Evolutionary conservation across 73 alveolate species (phyloP), one percentile per base, ranked within the genome.

Genomic region (Urostyla sp.): DNA sequence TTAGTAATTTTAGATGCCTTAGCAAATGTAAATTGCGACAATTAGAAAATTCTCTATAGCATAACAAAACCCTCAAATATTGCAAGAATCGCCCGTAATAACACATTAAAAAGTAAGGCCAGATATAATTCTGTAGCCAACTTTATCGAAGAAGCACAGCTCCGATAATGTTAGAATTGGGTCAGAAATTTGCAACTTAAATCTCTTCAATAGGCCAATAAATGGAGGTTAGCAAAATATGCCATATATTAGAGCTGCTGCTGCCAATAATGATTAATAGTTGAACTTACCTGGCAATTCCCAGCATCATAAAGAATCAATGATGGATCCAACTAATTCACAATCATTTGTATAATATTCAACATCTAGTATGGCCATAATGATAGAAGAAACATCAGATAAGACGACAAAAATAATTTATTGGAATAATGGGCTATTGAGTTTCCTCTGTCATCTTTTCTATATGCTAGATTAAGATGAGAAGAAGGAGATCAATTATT

Each of bases 341-440:
- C 28, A 15, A 40, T n/a, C n/a, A n/a, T n/a, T n/a, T n/a, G n/a
- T n/a, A n/a, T n/a, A n/a, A n/a, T n/a, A n/a, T n/a, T n/a, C n/a
- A n/a, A n/a, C n/a, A n/a, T n/a, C n/a, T n/a, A n/a, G n/a, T n/a
- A n/a, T n/a, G n/a, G n/a, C n/a, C n/a, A n/a, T n/a, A 24, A 63
- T 57, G 44, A 63, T 63, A 10, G 50, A 37, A 24, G 1, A 28
- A 5, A 43, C 61, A 30, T 27, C 27, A 8, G 44, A 40, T 13
- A 34, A 32, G 16, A 63, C 44, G 44, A 43, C 79, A 46, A 20
- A 54, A 10, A 23, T 69, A 5, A 48, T 69, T 53, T 69, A 69
- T 69, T 67, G 83, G 8, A 69, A 21, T n/a, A 55, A 69, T 21
- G 83, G 83, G 11, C 54, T 69, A 7, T 28, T 69, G 8, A 45